phyloP scores from a whole-genome alignment of 441 rosid genomes.

The Bocquillonia castaneifolia region DNA sequence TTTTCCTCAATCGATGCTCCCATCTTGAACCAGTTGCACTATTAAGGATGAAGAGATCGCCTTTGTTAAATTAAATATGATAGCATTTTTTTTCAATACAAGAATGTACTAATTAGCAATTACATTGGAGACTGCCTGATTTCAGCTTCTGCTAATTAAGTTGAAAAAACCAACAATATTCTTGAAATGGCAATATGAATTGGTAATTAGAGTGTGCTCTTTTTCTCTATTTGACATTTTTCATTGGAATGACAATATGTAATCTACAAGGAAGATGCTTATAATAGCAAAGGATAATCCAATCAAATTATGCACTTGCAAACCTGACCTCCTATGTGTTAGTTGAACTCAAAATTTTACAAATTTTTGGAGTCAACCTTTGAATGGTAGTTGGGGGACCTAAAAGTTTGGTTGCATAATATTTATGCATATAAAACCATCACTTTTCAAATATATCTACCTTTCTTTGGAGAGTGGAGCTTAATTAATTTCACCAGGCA shows the following conservation, averaged over 20 bases:
- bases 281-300: no score
- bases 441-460: neutral
- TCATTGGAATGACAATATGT: no score
- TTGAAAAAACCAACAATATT: no score
- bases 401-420: constrained; percentile 21
- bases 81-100: no score
- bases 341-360: constrained; percentile 11
- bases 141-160: no score
- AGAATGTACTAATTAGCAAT: no score
- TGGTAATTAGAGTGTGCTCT: no score
- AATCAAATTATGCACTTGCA: neutral
- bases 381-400: constrained; percentile 52
- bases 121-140: no score
- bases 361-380: constrained; percentile 16
- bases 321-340: constrained; percentile 5
- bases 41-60: neutral
- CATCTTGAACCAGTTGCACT: neutral
- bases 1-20: neutral
- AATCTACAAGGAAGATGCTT: no score
- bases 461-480: constrained; percentile 6
- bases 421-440: neutral
- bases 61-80: no score
- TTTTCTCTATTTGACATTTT: no score
- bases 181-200: no score
- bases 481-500: constrained; percentile 11